Conservation (phyloP, 352 stramenopile genomes). For the Globisporangium acanthophoron region DNA sequence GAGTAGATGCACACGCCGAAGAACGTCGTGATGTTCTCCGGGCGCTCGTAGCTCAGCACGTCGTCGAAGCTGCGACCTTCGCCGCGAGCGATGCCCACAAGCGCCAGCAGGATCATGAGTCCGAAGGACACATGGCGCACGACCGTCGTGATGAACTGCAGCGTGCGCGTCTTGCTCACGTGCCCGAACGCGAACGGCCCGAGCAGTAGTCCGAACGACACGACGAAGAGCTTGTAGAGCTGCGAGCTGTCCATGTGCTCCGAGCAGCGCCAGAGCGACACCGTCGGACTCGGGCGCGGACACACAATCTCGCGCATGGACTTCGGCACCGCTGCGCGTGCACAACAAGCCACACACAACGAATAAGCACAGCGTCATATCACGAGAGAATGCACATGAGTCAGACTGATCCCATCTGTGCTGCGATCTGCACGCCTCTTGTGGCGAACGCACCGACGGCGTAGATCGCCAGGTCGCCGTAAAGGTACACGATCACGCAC, state of each 20-base stretch:
- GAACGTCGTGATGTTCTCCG: slow-evolving; percentile 68
- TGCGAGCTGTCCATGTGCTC: slow-evolving; percentile 67
- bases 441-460: slow-evolving; percentile 57
- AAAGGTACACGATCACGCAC: slow-evolving; percentile 79
- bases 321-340: slow-evolving; percentile 72
- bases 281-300: slow-evolving; percentile 40
- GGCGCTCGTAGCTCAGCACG: slow-evolving; percentile 70
- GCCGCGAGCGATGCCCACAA: slow-evolving; percentile 60
- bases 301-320: slow-evolving; percentile 83
- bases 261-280: slow-evolving; percentile 63
- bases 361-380: too few species aligned
- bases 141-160: slow-evolving; percentile 78
- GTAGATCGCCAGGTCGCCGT: slow-evolving; percentile 86
- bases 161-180: slow-evolving; percentile 75
- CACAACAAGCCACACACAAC: too few species aligned
- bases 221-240: slow-evolving; percentile 79
- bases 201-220: slow-evolving; percentile 66
- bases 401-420: too few species aligned
- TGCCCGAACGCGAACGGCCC: slow-evolving; percentile 76
- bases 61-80: slow-evolving; percentile 55
- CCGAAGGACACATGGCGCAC: slow-evolving; percentile 80
- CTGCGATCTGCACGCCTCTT: too few species aligned
- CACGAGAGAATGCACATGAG: too few species aligned
- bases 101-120: slow-evolving; percentile 77
- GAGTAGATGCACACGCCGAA: slow-evolving; percentile 88